Evolutionary conservation across 345 rosid species (phyloP).

Genomic region (Citrus maxima): DNA sequence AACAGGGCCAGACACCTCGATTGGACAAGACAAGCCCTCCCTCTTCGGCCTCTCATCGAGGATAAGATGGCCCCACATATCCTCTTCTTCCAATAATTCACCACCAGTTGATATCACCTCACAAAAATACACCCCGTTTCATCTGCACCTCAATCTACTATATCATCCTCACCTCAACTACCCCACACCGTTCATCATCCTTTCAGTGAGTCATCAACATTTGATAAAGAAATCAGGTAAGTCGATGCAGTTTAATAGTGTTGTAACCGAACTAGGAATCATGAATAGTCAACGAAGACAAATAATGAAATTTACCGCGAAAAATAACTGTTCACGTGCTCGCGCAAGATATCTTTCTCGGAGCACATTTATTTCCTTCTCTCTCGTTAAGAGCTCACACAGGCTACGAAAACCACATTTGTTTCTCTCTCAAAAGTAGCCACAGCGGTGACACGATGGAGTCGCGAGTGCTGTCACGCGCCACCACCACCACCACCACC

Average conservation of each 20-base stretch:
- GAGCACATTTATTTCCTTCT: constrained; percentile 10
- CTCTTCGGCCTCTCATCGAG: constrained; percentile 20
- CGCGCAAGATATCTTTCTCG: constrained; percentile 6
- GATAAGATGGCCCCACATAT: constrained; percentile 38
- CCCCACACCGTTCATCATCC: not conserved
- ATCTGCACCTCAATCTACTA: not conserved
- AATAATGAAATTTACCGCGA: not conserved
- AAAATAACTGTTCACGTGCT: not conserved
- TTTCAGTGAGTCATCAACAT: not conserved
- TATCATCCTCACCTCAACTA: not conserved
- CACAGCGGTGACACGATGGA: constrained; percentile 45
- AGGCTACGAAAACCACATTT: constrained; percentile 9
- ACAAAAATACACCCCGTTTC: not conserved
- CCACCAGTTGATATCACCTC: not conserved
- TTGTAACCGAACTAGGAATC: not conserved
- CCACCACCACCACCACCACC: constrained; percentile 40
- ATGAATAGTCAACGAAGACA: not conserved
- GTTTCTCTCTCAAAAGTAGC: not conserved
- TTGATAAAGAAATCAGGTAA: not conserved
- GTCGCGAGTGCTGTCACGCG: constrained; percentile 77
- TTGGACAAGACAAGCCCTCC: constrained; percentile 26
- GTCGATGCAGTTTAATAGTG: not conserved
- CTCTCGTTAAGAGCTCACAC: constrained; percentile 22
- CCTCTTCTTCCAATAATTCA: not conserved
- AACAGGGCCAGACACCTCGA: not conserved